Base-by-base conservation (phyloP, 2,329 filamentous ascomycete species). In the Graphilbum sp. region DNA sequence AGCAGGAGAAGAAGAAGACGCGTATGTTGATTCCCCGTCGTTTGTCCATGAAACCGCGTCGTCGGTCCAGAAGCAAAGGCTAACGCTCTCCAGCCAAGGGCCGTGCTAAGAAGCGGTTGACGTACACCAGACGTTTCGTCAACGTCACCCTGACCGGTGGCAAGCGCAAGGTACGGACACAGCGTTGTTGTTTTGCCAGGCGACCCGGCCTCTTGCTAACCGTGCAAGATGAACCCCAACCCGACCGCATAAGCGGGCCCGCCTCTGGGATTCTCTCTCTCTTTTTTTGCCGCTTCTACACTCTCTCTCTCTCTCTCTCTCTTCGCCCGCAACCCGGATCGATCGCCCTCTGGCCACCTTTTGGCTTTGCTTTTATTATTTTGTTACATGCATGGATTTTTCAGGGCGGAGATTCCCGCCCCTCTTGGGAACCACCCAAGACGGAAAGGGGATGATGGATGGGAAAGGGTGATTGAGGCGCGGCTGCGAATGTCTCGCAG, bases 91-190 rank as follows among this genome's bases (percentile, higher is more conserved):
- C 15, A 42, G 41, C 88, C 61, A 95, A 95, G 79, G 88, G 88
- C 61, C 86, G 88, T 59, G 88, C 88, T 55, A 85, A 90, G 71
- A 95, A 95, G 86, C 78, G 88, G 59, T 77, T 93, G 63, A 79
- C 76, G 62, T 95, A 95, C 77, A 94, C 85, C 57, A 81, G 88
- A 64, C 87, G 88, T 59, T 96, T 96, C 72, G 87, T 96, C 54
- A 95, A 96, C 69, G 86, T 96, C 61, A 90, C 84, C 58, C 75
- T 94, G 68, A 93, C 50, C 24, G 46, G 87, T 51, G 88, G 88
- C 70, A 96, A 96, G 87, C 75, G 88, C 67, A 95, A 95, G 85
- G 85, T 90, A 64, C 59, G 68, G 49, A 16, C 4, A 20, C 6
- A 17, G 10, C 7, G 20, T n/a, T n/a, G n/a, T n/a, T n/a, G n/a